Evolutionary conservation across 371 early-diverging fungal species (phyloP).

Genomic region (Mortierella sp.): DNA sequence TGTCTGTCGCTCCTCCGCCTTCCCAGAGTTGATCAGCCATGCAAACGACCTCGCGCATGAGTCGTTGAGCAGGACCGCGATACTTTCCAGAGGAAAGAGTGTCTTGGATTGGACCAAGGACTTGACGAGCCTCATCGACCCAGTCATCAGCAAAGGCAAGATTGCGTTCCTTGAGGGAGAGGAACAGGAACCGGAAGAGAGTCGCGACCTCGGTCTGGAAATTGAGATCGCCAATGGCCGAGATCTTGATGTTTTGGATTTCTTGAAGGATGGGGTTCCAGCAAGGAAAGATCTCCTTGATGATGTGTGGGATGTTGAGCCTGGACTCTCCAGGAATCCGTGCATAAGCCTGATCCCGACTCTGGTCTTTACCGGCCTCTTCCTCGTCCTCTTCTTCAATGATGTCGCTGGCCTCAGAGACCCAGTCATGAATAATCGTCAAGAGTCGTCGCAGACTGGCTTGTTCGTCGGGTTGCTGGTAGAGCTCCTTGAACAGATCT

Average conservation of each 20-base stretch:
- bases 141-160: slow-evolving; percentile 18
- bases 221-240: background rate
- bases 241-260: slow-evolving; percentile 21
- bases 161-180: slow-evolving; percentile 10
- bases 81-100: slow-evolving; percentile 1
- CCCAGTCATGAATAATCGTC: slow-evolving; percentile 12
- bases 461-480: slow-evolving; percentile 17
- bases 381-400: background rate
- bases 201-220: slow-evolving; percentile 9
- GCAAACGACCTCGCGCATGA: slow-evolving; percentile 29
- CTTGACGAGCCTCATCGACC: background rate
- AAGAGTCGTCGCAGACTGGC: slow-evolving; percentile 18
- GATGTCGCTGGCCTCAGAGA: background rate
- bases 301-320: slow-evolving; percentile 3
- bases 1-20: slow-evolving; percentile 34
- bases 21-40: slow-evolving; percentile 44
- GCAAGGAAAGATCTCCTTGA: slow-evolving; percentile 30
- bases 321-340: background rate
- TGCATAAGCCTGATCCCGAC: background rate
- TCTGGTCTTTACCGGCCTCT: background rate
- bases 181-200: slow-evolving; percentile 27
- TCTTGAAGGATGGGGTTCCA: slow-evolving; percentile 17
- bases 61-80: slow-evolving; percentile 34
- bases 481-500: slow-evolving; percentile 25
- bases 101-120: slow-evolving; percentile 18